Evolutionary conservation across 129 eudicot species (phyloP).

Genomic region (Helianthus tuberosus): DNA sequence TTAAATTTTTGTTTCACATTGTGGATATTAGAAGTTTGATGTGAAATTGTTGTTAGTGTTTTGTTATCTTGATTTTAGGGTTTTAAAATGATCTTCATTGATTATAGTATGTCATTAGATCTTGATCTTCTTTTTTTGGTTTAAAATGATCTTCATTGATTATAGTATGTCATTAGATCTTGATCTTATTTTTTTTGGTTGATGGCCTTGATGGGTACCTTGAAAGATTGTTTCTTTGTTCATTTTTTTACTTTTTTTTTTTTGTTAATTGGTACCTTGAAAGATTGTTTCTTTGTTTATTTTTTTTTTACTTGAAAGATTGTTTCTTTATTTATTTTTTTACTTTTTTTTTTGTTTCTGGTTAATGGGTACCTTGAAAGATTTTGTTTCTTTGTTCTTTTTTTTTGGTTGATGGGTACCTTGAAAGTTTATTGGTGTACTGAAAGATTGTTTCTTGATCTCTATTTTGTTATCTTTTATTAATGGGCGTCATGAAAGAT

Average conservation of each 20-base stretch:
- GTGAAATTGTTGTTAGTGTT: not conserved
- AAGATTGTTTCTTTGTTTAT: not conserved
- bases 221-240: slow-evolving; percentile 8
- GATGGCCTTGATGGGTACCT: not conserved
- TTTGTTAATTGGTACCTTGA: not conserved
- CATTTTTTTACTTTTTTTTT: not conserved
- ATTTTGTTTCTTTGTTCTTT: not conserved
- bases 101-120: too few species aligned
- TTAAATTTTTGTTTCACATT: not conserved
- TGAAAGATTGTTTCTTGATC: slow-evolving; percentile 4
- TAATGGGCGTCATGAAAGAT: too few species aligned
- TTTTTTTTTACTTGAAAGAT: too few species aligned
- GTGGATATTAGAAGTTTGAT: not conserved
- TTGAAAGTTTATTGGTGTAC: not conserved
- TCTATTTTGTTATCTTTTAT: not conserved
- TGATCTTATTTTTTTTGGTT: not conserved
- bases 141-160: not conserved
- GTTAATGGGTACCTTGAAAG: slow-evolving; percentile 6
- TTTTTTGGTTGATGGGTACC: not conserved
- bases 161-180: too few species aligned
- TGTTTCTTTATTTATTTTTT: not conserved
- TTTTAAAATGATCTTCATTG: not conserved
- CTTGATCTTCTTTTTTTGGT: not conserved
- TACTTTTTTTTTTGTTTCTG: not conserved
- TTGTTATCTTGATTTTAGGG: not conserved